Evolutionary conservation across 2,329 filamentous ascomycete species (phyloP).

Genomic region (Hymenoscyphus occultus): DNA sequence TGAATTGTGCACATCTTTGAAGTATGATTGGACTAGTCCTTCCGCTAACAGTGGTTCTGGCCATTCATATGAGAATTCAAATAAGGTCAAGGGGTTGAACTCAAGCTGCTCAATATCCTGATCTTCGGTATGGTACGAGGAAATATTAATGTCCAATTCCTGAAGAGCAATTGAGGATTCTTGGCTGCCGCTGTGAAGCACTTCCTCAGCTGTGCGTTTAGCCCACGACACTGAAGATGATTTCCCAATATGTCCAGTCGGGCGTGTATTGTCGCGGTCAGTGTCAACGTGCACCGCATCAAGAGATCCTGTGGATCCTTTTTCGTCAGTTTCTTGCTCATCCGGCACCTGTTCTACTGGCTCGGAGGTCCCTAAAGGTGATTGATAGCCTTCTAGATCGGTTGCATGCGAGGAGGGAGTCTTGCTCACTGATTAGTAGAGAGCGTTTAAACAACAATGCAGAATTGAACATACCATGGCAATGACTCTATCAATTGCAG

Average conservation of each 20-base stretch:
- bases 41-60: constrained; percentile 21
- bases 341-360: constrained; percentile 3
- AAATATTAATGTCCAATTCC: constrained; percentile 9
- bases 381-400: constrained; percentile 3
- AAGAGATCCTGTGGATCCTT: constrained; percentile 30
- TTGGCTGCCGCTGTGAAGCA: background rate
- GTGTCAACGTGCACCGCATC: constrained; percentile 28
- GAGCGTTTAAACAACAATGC: background rate
- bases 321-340: constrained; percentile 20
- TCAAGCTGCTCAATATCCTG: constrained; percentile 21
- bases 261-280: constrained; percentile 26
- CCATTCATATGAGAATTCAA: constrained; percentile 24
- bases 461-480: constrained; percentile 22
- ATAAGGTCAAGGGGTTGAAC: constrained; percentile 11
- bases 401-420: background rate
- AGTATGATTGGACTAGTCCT: constrained; percentile 24
- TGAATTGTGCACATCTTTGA: constrained; percentile 24
- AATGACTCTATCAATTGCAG: constrained; percentile 24
- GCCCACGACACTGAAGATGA: constrained; percentile 29
- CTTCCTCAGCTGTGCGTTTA: constrained; percentile 22
- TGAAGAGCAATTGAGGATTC: constrained; percentile 6
- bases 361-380: background rate
- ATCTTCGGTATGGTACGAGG: constrained; percentile 30
- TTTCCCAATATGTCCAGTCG: constrained; percentile 28
- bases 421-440: background rate